phyloP scores from a whole-genome alignment of 2,329 filamentous ascomycete genomes.

The Emergomyces orientalis region DNA sequence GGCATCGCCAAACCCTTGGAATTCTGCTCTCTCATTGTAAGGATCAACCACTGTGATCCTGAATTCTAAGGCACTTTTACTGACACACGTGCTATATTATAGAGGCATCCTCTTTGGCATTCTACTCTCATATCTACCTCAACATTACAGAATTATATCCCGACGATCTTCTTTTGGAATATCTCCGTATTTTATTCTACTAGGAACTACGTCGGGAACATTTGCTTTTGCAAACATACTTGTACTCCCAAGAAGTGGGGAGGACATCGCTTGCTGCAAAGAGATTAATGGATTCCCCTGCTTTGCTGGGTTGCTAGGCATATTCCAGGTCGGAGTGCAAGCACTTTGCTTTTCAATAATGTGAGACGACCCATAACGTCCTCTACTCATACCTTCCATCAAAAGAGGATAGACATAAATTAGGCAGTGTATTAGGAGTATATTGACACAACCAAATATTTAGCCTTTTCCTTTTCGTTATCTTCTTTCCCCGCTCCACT shows the following conservation, averaged over 20 bases:
- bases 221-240: constrained; percentile 89
- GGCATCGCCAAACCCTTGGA: constrained; percentile 42
- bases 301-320: constrained; percentile 73
- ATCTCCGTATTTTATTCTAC: constrained; percentile 86
- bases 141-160: constrained; percentile 83
- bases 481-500: constrained; percentile 71
- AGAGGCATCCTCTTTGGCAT: constrained; percentile 77
- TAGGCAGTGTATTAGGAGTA: background rate
- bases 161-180: constrained; percentile 85
- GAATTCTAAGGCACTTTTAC: background rate
- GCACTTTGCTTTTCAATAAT: constrained; percentile 89
- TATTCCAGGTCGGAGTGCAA: constrained; percentile 83
- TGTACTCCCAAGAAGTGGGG: constrained; percentile 69
- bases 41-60: constrained; percentile 14
- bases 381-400: background rate
- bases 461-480: constrained; percentile 84
- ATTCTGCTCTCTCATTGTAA: constrained; percentile 48
- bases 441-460: constrained; percentile 1
- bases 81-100: constrained; percentile 17
- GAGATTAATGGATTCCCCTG: constrained; percentile 75
- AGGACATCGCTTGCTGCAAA: constrained; percentile 77
- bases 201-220: constrained; percentile 85
- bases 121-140: constrained; percentile 84
- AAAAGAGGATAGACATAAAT: background rate
- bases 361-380: constrained; percentile 45